Base-by-base conservation (phyloP, 2,329 filamentous ascomycete species). In the Colletotrichum lupini region DNA sequence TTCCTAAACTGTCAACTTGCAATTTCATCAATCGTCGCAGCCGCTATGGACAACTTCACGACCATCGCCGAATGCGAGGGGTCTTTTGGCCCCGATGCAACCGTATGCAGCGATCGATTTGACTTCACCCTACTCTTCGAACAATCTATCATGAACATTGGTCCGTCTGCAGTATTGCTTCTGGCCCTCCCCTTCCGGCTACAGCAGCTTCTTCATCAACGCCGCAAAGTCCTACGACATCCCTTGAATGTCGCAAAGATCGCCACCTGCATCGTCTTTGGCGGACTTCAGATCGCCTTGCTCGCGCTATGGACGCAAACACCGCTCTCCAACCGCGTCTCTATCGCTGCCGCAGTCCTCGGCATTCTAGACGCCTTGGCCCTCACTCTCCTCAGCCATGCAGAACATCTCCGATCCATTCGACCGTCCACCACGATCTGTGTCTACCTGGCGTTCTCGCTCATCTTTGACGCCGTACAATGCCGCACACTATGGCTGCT, bases 101-200 rank as follows among this genome's bases (percentile, higher is more conserved):
- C 28, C 22, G 11, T 4, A 6, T 83, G 84, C 22, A 83, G 84
- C 24, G 80, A 83, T 52, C 78, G 84, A 19, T 86, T 86, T 67
- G 88, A 90, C 77, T 86, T 89, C 59, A 86, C 85, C 3, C 78
- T 90, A 16, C 83, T 85, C n/a, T 82, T 90, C 59, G 81, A 84
- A 73, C 80, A 83, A 28, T 80, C 78, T 35, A 75, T 83, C 59
- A 78, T 84, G 52, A 76, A 79, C 46, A 77, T 81, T 14, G 73
- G 75, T 2, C 82, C 82, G 1, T 79, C 80, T 5, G 75, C 76
- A 16, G 53, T 80, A 46, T 73, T 83, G 11, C 65, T 84, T 5
- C 22, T 83, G n/a, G 75, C 76, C 2, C 80, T 76, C 0, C 82
- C 82, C 0, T 37, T 82, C 32, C 80, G 81, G 19, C 76, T 82